phyloP scores from a whole-genome alignment of 768 basidiomycete species.

The Suillus bovinus region DNA sequence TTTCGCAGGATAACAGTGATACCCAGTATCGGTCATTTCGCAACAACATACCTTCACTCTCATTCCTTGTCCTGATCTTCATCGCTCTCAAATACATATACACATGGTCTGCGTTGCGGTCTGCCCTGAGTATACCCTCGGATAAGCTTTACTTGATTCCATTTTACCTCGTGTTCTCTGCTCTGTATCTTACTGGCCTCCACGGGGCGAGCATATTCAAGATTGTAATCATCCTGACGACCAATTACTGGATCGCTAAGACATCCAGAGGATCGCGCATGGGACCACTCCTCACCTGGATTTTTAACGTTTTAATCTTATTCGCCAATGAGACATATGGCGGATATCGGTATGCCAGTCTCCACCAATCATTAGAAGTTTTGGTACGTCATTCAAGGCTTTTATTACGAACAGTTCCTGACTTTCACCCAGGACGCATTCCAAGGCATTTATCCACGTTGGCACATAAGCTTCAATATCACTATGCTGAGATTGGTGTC shows the following conservation, averaged over 20 bases:
- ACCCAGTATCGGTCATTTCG: constrained; percentile 89
- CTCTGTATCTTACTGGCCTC: constrained; percentile 64
- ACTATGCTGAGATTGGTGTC: constrained; percentile 93
- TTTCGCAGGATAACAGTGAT: constrained; percentile 87
- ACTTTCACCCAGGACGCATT: constrained; percentile 52
- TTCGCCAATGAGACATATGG: constrained; percentile 74
- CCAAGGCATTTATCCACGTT: constrained; percentile 82
- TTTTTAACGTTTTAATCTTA: constrained; percentile 71
- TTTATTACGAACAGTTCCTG: constrained; percentile 5
- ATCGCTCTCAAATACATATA: constrained; percentile 57
- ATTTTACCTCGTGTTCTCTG: constrained; percentile 61
- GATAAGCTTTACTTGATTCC: constrained; percentile 44
- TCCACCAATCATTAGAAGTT: constrained; percentile 54
- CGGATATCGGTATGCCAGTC: constrained; percentile 67
- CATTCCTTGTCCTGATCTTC: constrained; percentile 49
- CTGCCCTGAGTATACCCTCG: constrained; percentile 27
- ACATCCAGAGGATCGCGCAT: constrained; percentile 40
- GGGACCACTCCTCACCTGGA: constrained; percentile 66
- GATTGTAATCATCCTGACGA: constrained; percentile 64
- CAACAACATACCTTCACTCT: constrained; percentile 68
- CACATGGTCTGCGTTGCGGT: constrained; percentile 28
- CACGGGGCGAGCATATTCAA: constrained; percentile 86
- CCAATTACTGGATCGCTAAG: constrained; percentile 70
- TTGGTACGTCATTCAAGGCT: constrained; percentile 50
- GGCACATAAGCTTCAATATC: constrained; percentile 95